phyloP scores from a whole-genome alignment of 495 filamentous ascomycete species.

The Xylaria curta region DNA sequence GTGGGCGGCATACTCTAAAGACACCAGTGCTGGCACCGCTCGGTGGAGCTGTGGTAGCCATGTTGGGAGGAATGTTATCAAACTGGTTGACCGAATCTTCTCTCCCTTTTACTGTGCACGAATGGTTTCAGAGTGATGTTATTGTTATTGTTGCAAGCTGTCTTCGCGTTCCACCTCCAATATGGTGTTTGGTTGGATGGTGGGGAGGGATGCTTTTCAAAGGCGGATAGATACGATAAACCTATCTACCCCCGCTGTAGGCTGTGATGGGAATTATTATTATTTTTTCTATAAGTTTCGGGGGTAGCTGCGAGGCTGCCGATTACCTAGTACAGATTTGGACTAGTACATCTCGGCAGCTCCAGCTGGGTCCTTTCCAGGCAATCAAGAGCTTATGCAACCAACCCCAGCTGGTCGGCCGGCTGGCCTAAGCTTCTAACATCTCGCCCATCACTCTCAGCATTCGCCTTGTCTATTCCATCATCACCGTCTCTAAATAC shows the following conservation, averaged over 20 bases:
- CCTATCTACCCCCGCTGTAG: slow-evolving; percentile 24
- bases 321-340: slow-evolving; percentile 14
- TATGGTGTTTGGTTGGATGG: neutral
- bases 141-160: neutral
- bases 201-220: slow-evolving; percentile 20
- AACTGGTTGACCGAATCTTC: neutral
- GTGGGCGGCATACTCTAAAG: slow-evolving; percentile 70
- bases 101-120: neutral
- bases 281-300: slow-evolving; percentile 29
- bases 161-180: neutral
- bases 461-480: slow-evolving; percentile 15
- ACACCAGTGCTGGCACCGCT: slow-evolving; percentile 58
- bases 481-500: slow-evolving; percentile 9
- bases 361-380: slow-evolving; percentile 23
- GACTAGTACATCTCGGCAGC: slow-evolving; percentile 28
- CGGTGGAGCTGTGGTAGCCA: slow-evolving; percentile 67
- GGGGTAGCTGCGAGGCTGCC: slow-evolving; percentile 42
- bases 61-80: slow-evolving; percentile 48
- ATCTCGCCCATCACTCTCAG: slow-evolving; percentile 1
- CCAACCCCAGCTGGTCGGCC: slow-evolving; percentile 14
- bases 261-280: slow-evolving; percentile 24
- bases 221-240: neutral
- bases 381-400: slow-evolving; percentile 42
- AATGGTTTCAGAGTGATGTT: neutral
- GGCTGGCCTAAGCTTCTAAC: neutral